A percentile compares a stretch with the other conserved stretches of the same genome.
Conservation (phyloP, 1,284 basidiomycete species). For the Cryptococcus depauperatus region DNA sequence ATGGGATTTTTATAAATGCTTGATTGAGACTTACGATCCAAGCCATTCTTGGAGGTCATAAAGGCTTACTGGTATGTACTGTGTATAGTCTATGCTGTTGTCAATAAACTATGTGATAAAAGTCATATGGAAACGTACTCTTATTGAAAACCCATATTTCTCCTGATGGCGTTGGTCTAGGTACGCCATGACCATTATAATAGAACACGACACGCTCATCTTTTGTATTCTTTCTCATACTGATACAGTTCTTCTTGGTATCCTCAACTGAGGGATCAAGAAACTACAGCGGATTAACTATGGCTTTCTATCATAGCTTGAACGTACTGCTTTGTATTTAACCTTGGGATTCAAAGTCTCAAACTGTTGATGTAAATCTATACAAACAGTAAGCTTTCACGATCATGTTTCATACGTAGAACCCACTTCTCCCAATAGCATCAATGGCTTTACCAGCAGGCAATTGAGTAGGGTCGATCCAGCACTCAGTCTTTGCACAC, state of each 20-base stretch:
- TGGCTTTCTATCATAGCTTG: constrained; percentile 21
- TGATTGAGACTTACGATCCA: constrained; percentile 46
- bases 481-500: constrained; percentile 89
- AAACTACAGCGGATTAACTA: constrained; percentile 49
- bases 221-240: constrained; percentile 77
- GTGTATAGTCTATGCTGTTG: constrained; percentile 62
- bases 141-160: constrained; percentile 99
- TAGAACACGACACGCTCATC: constrained; percentile 94
- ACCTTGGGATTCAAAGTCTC: constrained; percentile 80
- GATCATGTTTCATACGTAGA: neutral
- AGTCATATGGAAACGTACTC: constrained; percentile 41
- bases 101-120: neutral
- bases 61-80: constrained; percentile 94
- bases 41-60: constrained; percentile 89
- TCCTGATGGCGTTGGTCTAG: constrained; percentile 90
- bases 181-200: constrained; percentile 98
- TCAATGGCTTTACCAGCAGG: constrained; percentile 70
- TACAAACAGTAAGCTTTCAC: constrained; percentile 3
- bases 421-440: constrained; percentile 44
- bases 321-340: constrained; percentile 64
- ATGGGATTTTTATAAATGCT: neutral
- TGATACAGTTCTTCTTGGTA: constrained; percentile 79
- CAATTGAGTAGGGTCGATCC: constrained; percentile 90
- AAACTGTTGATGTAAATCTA: constrained; percentile 84
- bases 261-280: constrained; percentile 94